Evolutionary conservation across 768 basidiomycete genomes (phyloP), one percentile per base, ranked within the genome.

Genomic region (Lentinula boryana): DNA sequence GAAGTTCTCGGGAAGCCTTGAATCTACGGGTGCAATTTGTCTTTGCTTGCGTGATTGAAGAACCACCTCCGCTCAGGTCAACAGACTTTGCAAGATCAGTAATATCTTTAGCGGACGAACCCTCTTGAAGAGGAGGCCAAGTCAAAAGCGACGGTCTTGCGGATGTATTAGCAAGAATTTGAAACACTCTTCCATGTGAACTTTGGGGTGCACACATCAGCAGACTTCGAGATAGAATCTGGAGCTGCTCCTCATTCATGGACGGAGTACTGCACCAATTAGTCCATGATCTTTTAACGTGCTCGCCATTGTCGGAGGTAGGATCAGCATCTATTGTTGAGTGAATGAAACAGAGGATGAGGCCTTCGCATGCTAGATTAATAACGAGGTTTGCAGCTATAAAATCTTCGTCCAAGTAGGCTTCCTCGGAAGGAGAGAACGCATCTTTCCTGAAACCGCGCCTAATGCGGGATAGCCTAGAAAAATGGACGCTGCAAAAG

Each of bases 341-440:
- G 67, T 95, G 92, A 53, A 93, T 84, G 77, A 95, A 95, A 72
- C 92, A 93, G 36, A 95, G 79, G 62, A 93, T 89, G 69, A 95
- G 84, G 61, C 86, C 88, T 63, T 93, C 89, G 15, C 90, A 89
- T 54, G 90, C 91, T 84, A 87, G 90, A 72, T 93, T 95, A 69
- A 93, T 89, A 67, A 93, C 91, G 68, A 95, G 85, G 74, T 95
- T 91, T 62, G 91, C 88, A 5, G 87, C 86, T 84, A 93, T 87
- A 72, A 93, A 94, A 69, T 91, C 76, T 32, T 76, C 73, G 76
- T 94, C 90, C 16, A 85, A 67, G 10, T 83, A 78, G 64, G 88
- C 79, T 73, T 87, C 88, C 65, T 90, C 85, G 6, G 80, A 70
- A 21, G 77, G 72, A 43, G 70, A 68, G 12, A 84, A 80, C 0